phyloP scores from a whole-genome alignment of 1,284 basidiomycete genomes.

The Puccinia hordei region DNA sequence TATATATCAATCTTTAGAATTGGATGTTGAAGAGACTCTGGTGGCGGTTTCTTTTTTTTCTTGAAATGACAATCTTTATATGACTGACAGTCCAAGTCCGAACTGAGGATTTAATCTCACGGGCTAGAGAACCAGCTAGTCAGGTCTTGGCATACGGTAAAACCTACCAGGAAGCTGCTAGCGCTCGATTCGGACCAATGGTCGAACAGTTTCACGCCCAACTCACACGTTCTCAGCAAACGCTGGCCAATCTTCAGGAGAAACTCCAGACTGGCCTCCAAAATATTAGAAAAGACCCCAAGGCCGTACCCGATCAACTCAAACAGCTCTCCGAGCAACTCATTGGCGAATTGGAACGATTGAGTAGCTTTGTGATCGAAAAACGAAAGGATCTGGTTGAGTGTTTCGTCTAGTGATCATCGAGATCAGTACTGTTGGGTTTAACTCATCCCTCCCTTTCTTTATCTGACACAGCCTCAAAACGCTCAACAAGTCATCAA shows the following conservation, averaged over 20 bases:
- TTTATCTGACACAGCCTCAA: constrained; percentile 23
- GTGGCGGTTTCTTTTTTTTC: not conserved
- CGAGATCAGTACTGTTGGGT: not conserved
- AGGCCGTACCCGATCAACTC: constrained; percentile 39
- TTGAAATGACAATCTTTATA: not conserved
- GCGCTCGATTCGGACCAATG: constrained; percentile 31
- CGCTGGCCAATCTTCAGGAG: constrained; percentile 33
- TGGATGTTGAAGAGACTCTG: not conserved
- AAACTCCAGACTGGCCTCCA: constrained; percentile 33
- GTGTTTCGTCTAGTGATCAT: not conserved
- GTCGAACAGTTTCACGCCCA: constrained; percentile 40
- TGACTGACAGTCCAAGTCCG: constrained; percentile 32
- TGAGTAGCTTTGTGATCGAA: constrained; percentile 43
- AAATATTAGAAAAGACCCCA: constrained; percentile 31
- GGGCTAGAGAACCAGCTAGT: constrained; percentile 38
- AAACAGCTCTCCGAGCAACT: constrained; percentile 36
- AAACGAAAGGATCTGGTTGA: constrained; percentile 47
- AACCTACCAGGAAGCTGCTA: constrained; percentile 44
- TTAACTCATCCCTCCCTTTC: not conserved
- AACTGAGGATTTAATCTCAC: constrained; percentile 46
- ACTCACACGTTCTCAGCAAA: constrained; percentile 34
- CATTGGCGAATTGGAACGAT: constrained; percentile 40
- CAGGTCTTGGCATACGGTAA: constrained; percentile 48
- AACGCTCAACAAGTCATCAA: constrained; percentile 40
- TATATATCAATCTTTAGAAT: not conserved